These are phyloP conservation scores for Candida sphagnicola DNA, from an alignment of 805 yeast species.

Conservation along the genomic window DNA sequence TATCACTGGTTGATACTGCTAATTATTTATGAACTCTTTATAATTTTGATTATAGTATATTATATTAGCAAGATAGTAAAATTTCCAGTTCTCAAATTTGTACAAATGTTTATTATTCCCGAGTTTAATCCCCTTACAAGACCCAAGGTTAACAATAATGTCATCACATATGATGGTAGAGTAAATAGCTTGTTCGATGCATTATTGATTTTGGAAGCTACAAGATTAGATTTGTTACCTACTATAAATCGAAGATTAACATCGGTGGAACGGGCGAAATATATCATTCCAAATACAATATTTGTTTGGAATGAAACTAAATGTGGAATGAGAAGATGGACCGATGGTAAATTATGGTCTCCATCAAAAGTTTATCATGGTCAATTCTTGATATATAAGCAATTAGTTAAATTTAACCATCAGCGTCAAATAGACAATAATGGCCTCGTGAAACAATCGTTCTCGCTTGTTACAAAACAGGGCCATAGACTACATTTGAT, in stretches of 20 bases:
- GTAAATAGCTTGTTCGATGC: conserved; percentile 60
- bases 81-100: too few species aligned
- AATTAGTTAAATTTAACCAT: conserved; percentile 40
- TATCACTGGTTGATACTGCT: too few species aligned
- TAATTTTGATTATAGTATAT: too few species aligned
- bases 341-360: conserved; percentile 72
- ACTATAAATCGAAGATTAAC: conserved; percentile 56
- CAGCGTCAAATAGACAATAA: conserved; percentile 22
- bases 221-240: conserved; percentile 53
- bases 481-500: conserved; percentile 59
- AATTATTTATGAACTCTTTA: too few species aligned
- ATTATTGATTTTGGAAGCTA: conserved; percentile 60
- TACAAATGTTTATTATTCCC: conserved; percentile 5
- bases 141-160: conserved; percentile 10
- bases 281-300: conserved; percentile 55
- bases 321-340: conserved; percentile 74
- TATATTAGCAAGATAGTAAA: too few species aligned
- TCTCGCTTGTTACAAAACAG: conserved; percentile 50
- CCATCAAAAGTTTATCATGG: conserved; percentile 64
- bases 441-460: conserved; percentile 64
- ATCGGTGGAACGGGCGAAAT: conserved; percentile 56
- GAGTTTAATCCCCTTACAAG: conserved; percentile 5
- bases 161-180: conserved; percentile 62
- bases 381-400: conserved; percentile 49
- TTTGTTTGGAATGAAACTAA: conserved; percentile 71